phyloP scores from a whole-genome alignment of 371 early-diverging fungal species.

The Circinella minor region DNA sequence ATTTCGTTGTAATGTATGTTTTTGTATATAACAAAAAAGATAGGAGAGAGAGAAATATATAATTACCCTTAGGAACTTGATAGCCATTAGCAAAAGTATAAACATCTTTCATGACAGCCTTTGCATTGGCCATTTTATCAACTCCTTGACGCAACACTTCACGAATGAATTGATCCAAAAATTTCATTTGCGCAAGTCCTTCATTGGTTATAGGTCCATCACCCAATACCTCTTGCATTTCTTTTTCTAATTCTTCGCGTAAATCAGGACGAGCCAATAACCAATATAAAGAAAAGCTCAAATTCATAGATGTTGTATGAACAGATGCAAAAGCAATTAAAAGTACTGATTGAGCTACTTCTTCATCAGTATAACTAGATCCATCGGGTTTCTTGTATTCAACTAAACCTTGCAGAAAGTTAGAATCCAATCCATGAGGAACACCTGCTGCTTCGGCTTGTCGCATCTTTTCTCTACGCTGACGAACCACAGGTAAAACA shows the following conservation, averaged over 20 bases:
- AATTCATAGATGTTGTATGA: conserved; percentile 38
- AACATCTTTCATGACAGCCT: conserved; percentile 26
- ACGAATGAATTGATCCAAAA: conserved; percentile 39
- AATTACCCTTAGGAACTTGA: conserved; percentile 35
- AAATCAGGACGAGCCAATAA: conserved; percentile 42
- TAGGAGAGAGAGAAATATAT: too few relatives aligned
- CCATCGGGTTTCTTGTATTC: conserved; percentile 31
- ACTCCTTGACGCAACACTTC: conserved; percentile 39
- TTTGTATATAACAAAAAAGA: too few relatives aligned
- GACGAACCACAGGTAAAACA: conserved; percentile 24
- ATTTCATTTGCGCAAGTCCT: conserved; percentile 31
- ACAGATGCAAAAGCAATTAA: conserved; percentile 46
- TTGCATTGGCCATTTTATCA: conserved; percentile 34
- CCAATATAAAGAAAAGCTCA: conserved; percentile 35
- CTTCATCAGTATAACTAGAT: conserved; percentile 18
- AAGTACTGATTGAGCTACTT: conserved; percentile 30
- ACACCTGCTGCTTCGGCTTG: conserved; percentile 12
- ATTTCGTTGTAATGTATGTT: too few relatives aligned
- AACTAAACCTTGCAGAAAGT: conserved; percentile 34
- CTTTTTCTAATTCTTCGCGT: conserved; percentile 19
- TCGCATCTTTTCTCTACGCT: conserved; percentile 20
- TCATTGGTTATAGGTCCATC: conserved; percentile 30
- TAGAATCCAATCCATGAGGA: conserved; percentile 13
- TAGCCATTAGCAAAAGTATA: conserved; percentile 46
- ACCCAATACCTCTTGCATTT: conserved; percentile 32